Percentiles rank a stretch among this genome's conserved stretches.
phyloP scores from a whole-genome alignment of 768 basidiomycete genomes.

The button mushroom (Agaricus bisporus) region DNA sequence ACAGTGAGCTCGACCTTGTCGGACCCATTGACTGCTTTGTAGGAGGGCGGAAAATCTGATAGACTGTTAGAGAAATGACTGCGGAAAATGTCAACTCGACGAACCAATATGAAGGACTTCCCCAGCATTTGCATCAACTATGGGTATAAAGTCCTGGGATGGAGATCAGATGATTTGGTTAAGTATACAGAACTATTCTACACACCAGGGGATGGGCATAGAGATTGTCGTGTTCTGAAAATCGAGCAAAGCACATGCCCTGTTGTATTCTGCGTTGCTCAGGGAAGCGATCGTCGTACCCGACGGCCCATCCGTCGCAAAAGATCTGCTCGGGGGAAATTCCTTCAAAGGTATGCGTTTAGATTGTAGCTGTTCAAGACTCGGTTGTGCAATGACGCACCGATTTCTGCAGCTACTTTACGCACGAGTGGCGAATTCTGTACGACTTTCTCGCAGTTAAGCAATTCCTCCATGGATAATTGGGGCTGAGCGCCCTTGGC shows the following conservation, averaged over 20 bases:
- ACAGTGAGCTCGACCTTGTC: constrained; percentile 25
- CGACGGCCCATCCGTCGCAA: constrained; percentile 89
- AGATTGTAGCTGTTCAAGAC: not conserved
- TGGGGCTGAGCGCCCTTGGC: constrained; percentile 73
- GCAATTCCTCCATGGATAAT: constrained; percentile 78
- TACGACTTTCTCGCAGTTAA: constrained; percentile 67
- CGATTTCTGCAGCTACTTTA: constrained; percentile 73
- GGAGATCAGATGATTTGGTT: constrained; percentile 10
- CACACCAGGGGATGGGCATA: constrained; percentile 84
- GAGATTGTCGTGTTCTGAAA: constrained; percentile 74
- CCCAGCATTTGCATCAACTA: constrained; percentile 64
- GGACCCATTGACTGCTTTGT: constrained; percentile 33
- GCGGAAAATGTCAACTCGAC: not conserved
- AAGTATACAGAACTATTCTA: not conserved
- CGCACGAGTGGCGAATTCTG: constrained; percentile 60
- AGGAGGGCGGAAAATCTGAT: constrained; percentile 68
- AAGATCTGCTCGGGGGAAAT: constrained; percentile 61
- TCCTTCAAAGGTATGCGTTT: constrained; percentile 33
- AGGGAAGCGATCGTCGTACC: constrained; percentile 85
- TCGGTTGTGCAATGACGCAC: constrained; percentile 24
- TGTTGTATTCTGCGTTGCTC: constrained; percentile 67
- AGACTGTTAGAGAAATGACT: not conserved
- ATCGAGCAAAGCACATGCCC: constrained; percentile 71
- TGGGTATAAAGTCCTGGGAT: constrained; percentile 63
- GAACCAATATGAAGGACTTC: constrained; percentile 73